A percentile compares a stretch with the other conserved stretches of the same genome.
Evolutionary conservation across 768 basidiomycete genomes (phyloP).

Genomic region (Termitomyces sp.): DNA sequence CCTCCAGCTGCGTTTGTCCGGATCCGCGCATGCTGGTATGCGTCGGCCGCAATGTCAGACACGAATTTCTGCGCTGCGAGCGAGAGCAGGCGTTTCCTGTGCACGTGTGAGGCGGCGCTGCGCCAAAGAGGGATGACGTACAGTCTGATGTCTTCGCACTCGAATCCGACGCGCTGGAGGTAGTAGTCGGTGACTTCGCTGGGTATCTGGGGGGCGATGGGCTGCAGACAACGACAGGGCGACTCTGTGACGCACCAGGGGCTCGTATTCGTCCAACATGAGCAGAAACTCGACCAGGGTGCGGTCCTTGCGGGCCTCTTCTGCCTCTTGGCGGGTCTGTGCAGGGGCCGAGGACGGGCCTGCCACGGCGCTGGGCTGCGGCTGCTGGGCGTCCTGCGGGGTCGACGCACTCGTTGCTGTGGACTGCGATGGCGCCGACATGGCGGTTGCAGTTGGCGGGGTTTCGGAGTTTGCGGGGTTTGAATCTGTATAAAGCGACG

Average conservation of each 20-base stretch:
- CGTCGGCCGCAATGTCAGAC: conserved; percentile 93
- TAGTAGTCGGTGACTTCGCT: conserved; percentile 98
- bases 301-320: conserved; percentile 83
- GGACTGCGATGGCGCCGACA: conserved; percentile 29
- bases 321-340: conserved; percentile 63
- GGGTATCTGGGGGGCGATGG: conserved; percentile 61
- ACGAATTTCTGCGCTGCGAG: conserved; percentile 98
- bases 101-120: not conserved
- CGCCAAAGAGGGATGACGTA: conserved; percentile 29
- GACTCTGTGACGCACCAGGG: conserved; percentile 54
- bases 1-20: conserved; percentile 83
- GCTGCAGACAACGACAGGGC: not conserved
- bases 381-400: conserved; percentile 23
- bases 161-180: conserved; percentile 92
- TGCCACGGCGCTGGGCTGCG: conserved; percentile 16
- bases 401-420: conserved; percentile 21
- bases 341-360: conserved; percentile 23
- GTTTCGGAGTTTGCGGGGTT: conserved; percentile 32
- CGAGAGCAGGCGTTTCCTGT: conserved; percentile 88
- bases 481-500: conserved; percentile 18
- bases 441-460: conserved; percentile 13
- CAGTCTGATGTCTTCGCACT: conserved; percentile 92
- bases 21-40: conserved; percentile 96
- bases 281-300: conserved; percentile 91
- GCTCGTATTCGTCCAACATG: conserved; percentile 96